phyloP scores from a whole-genome alignment of 441 rosid genomes.

The Breynia disticha region DNA sequence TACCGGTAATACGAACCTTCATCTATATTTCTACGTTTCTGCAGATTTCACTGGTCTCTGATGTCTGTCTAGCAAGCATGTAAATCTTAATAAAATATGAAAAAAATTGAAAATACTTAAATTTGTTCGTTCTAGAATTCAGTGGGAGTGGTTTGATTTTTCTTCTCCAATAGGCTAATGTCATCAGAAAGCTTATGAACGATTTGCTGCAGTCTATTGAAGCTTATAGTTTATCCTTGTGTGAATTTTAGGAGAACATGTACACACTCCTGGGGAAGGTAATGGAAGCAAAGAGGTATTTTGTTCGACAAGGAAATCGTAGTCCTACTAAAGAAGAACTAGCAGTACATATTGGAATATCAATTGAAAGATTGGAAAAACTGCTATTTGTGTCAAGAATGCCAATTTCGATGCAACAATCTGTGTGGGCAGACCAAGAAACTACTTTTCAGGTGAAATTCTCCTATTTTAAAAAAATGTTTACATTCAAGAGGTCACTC shows the following conservation, averaged over 20 bases:
- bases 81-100: too few relatives aligned
- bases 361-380: constrained; percentile 49
- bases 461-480: background rate
- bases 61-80: too few relatives aligned
- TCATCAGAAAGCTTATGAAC: background rate
- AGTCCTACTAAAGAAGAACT: constrained; percentile 52
- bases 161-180: background rate
- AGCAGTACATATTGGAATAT: constrained; percentile 59
- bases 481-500: background rate
- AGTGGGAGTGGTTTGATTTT: too few relatives aligned
- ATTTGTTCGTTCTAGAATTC: too few relatives aligned
- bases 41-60: too few relatives aligned
- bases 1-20: constrained; percentile 51
- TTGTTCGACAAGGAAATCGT: constrained; percentile 45
- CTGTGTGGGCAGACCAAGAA: constrained; percentile 74
- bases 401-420: constrained; percentile 60
- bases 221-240: background rate
- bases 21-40: background rate
- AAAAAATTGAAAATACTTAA: too few relatives aligned
- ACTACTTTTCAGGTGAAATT: constrained; percentile 62
- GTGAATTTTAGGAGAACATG: constrained; percentile 50
- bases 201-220: too few relatives aligned
- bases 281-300: constrained; percentile 55
- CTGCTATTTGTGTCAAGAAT: constrained; percentile 40
- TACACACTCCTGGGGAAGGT: constrained; percentile 51